Percentiles rank a stretch among this genome's conserved stretches.
phyloP scores from a whole-genome alignment of 345 rosid genomes.

The Kandelia obovata region DNA sequence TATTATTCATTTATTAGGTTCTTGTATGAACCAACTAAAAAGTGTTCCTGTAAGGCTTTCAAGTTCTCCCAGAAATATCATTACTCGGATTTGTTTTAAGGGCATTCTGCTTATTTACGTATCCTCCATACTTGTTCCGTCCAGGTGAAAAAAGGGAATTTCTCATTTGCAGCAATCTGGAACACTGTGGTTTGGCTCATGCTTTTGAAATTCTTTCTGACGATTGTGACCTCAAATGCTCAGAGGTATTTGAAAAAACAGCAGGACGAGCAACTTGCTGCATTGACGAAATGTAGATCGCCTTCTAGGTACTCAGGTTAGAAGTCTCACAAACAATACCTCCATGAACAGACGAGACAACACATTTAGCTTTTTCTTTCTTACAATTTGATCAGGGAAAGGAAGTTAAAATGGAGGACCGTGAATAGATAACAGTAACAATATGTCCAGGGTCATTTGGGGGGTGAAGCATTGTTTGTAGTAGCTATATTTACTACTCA shows the following conservation, averaged over 20 bases:
- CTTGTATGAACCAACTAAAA: background rate
- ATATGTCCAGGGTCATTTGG: slow-evolving; percentile 4
- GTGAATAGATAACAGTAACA: slow-evolving; percentile 33
- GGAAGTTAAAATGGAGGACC: slow-evolving; percentile 6
- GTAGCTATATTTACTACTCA: background rate
- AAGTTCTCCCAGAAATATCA: background rate
- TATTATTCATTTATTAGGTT: background rate
- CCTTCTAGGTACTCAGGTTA: slow-evolving; percentile 35
- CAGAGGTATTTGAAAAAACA: slow-evolving; percentile 62
- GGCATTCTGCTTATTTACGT: background rate
- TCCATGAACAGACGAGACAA: background rate
- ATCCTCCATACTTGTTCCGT: background rate
- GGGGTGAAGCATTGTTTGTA: slow-evolving; percentile 21
- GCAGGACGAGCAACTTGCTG: slow-evolving; percentile 63
- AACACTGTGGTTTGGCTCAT: slow-evolving; percentile 89
- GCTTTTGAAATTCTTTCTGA: slow-evolving; percentile 82
- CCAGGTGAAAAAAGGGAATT: slow-evolving; percentile 81
- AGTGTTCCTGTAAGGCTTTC: background rate
- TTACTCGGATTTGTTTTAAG: background rate
- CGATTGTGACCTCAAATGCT: slow-evolving; percentile 79
- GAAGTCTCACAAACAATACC: slow-evolving; percentile 17
- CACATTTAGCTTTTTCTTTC: background rate
- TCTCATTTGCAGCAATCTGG: slow-evolving; percentile 79
- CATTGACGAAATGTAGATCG: slow-evolving; percentile 23
- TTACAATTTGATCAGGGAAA: background rate